Conservation (phyloP, 306 rosid species). For the Vachellia collinsii region DNA sequence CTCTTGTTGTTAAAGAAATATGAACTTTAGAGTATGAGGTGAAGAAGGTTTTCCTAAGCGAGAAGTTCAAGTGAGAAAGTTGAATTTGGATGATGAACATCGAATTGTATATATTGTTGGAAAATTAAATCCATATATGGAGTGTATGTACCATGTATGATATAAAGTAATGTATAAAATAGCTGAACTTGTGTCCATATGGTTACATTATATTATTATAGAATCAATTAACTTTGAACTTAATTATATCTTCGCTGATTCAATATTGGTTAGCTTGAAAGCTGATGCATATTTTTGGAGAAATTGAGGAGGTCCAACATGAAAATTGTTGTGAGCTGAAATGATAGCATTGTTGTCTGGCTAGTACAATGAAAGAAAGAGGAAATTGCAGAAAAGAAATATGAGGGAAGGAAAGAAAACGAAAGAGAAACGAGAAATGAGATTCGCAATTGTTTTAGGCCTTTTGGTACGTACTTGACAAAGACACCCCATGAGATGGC, state of each 20-base stretch:
- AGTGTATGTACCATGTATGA: neutral
- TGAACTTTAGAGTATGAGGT: neutral
- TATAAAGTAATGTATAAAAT: constrained; percentile 1
- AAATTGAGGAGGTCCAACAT: constrained; percentile 34
- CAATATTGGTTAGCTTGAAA: neutral
- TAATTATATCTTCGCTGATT: neutral
- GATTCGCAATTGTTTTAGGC: constrained; percentile 38
- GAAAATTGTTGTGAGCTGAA: constrained; percentile 32
- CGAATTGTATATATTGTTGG: constrained; percentile 42
- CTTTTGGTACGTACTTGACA: constrained; percentile 39
- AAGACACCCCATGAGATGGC: constrained; percentile 36
- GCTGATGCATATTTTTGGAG: constrained; percentile 24
- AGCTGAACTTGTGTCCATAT: neutral
- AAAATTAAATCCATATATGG: too few relatives aligned
- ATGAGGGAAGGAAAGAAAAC: neutral
- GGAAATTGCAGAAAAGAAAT: constrained; percentile 4
- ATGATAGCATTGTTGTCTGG: constrained; percentile 34
- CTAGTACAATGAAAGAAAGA: neutral
- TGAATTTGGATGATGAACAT: constrained; percentile 23
- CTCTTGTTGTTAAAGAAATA: neutral
- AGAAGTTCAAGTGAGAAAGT: neutral
- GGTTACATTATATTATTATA: neutral
- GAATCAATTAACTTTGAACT: neutral
- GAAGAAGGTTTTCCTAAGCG: neutral
- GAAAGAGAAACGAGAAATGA: constrained; percentile 23